Percentiles rank a stretch among this genome's conserved stretches.
phyloP scores from a whole-genome alignment of 2,329 filamentous ascomycete genomes.

The Microsporum canis region DNA sequence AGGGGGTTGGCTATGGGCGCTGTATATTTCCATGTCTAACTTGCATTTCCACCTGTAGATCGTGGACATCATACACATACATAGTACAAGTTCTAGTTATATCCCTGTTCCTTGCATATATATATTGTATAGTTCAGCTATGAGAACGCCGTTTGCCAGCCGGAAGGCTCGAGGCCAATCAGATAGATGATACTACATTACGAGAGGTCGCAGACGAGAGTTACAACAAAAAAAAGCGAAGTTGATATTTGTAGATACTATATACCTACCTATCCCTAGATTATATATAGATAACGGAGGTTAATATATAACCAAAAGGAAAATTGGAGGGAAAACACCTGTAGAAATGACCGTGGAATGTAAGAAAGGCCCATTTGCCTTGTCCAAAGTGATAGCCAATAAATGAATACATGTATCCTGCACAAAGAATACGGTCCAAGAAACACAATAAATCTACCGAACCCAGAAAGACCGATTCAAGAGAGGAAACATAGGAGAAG shows the following conservation, averaged over 20 bases:
- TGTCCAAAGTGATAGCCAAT: neutral
- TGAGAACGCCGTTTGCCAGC: neutral
- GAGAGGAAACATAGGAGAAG: neutral
- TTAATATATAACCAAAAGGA: neutral
- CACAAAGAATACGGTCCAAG: neutral
- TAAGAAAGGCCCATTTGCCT: too few relatives aligned
- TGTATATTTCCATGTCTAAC: neutral
- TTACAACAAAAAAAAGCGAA: neutral
- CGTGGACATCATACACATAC: neutral
- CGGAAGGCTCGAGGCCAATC: too few relatives aligned
- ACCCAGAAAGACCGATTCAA: neutral
- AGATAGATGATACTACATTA: neutral
- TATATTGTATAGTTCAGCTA: neutral
- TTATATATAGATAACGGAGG: neutral
- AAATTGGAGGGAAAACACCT: neutral
- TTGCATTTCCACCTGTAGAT: neutral
- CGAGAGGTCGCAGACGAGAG: neutral
- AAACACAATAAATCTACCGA: neutral
- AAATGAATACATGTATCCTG: neutral
- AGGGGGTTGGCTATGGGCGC: neutral
- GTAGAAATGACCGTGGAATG: neutral
- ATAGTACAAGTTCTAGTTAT: neutral
- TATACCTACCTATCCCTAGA: neutral
- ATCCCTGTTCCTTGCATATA: neutral
- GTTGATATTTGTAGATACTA: neutral